These are phyloP conservation scores for Lachnellula willkommii DNA, from an alignment of 2,329 filamentous ascomycete species.

Conservation along the genomic window DNA sequence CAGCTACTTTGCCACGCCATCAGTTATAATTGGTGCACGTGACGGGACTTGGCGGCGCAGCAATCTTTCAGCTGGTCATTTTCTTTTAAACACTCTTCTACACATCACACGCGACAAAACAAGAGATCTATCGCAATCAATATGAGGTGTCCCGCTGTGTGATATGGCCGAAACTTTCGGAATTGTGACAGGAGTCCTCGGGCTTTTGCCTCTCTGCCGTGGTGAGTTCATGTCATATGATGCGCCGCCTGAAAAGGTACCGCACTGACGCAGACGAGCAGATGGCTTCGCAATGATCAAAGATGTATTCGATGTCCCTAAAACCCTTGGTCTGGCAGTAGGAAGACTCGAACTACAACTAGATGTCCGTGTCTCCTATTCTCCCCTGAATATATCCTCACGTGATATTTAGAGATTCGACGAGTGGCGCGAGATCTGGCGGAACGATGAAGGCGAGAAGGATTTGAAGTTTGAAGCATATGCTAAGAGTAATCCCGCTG, in stretches of 20 bases:
- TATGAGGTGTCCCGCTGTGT: neutral
- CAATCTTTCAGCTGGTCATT: no score
- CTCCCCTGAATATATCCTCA: conserved; percentile 6
- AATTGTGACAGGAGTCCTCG: conserved; percentile 22
- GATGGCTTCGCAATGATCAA: conserved; percentile 24
- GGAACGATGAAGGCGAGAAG: conserved; percentile 16
- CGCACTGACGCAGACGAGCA: conserved; percentile 4
- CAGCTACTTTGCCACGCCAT: neutral
- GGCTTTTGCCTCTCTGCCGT: conserved; percentile 22
- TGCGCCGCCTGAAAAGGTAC: neutral
- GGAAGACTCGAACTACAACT: conserved; percentile 23
- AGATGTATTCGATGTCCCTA: conserved; percentile 20
- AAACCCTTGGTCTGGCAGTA: conserved; percentile 18
- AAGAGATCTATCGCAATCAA: neutral
- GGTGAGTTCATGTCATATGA: conserved; percentile 12
- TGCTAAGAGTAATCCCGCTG: conserved; percentile 18
- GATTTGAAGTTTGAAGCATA: conserved; percentile 24
- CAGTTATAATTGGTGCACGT: neutral
- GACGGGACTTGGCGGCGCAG: neutral
- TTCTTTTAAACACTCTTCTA: neutral
- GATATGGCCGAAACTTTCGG: conserved; percentile 20
- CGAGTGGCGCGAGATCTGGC: conserved; percentile 27
- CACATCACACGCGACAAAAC: neutral
- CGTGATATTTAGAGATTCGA: conserved; percentile 22
- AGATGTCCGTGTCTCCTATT: conserved; percentile 16